These are phyloP conservation scores for Fusarium heterosporum DNA, from an alignment of 2,329 filamentous ascomycete genomes.

Conservation along the genomic window DNA sequence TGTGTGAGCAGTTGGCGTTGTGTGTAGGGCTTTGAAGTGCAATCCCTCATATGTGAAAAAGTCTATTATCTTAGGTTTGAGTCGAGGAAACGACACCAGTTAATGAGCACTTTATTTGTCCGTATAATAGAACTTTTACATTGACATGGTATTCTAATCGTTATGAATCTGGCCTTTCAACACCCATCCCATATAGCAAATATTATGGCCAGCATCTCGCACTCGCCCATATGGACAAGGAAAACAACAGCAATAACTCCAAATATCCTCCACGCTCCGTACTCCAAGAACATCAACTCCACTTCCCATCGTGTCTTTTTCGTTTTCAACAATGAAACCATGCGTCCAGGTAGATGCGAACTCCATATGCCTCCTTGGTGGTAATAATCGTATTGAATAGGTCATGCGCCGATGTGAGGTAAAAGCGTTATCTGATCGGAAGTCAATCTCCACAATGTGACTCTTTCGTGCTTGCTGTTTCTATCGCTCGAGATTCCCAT, in stretches of 20 bases:
- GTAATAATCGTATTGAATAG: neutral
- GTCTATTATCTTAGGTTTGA: no score
- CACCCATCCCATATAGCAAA: slow-evolving; percentile 27
- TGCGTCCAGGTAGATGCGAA: slow-evolving; percentile 16
- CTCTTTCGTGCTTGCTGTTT: neutral
- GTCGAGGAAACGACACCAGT: no score
- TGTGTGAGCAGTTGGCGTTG: no score
- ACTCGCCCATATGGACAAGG: slow-evolving; percentile 1
- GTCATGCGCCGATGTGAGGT: neutral
- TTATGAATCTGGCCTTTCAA: slow-evolving; percentile 13
- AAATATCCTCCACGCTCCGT: slow-evolving; percentile 20
- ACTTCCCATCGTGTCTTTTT: slow-evolving; percentile 13
- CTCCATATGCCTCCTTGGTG: neutral
- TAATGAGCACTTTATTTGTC: neutral
- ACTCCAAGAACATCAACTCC: slow-evolving; percentile 38
- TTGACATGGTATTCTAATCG: slow-evolving; percentile 28
- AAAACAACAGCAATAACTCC: slow-evolving; percentile 31
- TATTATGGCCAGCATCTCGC: slow-evolving; percentile 29
- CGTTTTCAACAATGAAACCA: slow-evolving; percentile 21
- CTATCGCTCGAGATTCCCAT: neutral
- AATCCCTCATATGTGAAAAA: no score
- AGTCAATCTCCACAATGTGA: neutral
- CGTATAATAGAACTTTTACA: slow-evolving; percentile 14
- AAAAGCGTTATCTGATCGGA: neutral
- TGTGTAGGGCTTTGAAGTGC: no score